A percentile compares a stretch with the other conserved stretches of the same genome.
Conservation (phyloP, 805 yeast species). For the Ogataea angusta region DNA sequence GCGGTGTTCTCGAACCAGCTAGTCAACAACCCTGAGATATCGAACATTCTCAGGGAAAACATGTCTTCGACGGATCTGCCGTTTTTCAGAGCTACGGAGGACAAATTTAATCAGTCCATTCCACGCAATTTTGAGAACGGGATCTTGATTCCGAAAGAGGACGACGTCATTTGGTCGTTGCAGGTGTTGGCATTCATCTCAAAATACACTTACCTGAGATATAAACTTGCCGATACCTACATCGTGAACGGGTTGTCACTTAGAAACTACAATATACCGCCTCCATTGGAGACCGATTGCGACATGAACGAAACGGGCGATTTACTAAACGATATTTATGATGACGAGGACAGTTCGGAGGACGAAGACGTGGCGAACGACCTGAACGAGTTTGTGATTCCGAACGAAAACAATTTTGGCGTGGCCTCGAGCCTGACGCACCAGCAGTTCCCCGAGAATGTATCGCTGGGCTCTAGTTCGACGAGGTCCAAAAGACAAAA, state of each 20-base stretch:
- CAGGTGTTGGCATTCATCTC: slow-evolving; percentile 91
- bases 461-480: slow-evolving; percentile 1
- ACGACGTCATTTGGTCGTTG: slow-evolving; percentile 90
- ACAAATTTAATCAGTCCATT: slow-evolving; percentile 25
- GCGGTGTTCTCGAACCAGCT: slow-evolving; percentile 27
- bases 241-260: slow-evolving; percentile 68
- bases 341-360: slow-evolving; percentile 22
- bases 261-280: slow-evolving; percentile 36
- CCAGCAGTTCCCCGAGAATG: slow-evolving; percentile 6
- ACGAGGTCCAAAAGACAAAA: slow-evolving; percentile 10
- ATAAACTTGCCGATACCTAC: slow-evolving; percentile 69
- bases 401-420: slow-evolving; percentile 10
- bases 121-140: slow-evolving; percentile 64
- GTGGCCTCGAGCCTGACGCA: slow-evolving; percentile 2
- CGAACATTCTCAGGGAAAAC: slow-evolving; percentile 28
- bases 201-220: slow-evolving; percentile 79
- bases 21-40: slow-evolving; percentile 25
- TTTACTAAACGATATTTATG: slow-evolving; percentile 24
- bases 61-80: slow-evolving; percentile 19
- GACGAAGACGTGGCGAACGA: slow-evolving; percentile 46
- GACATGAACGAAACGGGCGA: slow-evolving; percentile 27
- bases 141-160: slow-evolving; percentile 82
- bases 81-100: slow-evolving; percentile 20
- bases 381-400: slow-evolving; percentile 25
- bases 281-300: slow-evolving; percentile 31